Conservation (phyloP, 208 protist species). For the Trypanosoma vivax region DNA sequence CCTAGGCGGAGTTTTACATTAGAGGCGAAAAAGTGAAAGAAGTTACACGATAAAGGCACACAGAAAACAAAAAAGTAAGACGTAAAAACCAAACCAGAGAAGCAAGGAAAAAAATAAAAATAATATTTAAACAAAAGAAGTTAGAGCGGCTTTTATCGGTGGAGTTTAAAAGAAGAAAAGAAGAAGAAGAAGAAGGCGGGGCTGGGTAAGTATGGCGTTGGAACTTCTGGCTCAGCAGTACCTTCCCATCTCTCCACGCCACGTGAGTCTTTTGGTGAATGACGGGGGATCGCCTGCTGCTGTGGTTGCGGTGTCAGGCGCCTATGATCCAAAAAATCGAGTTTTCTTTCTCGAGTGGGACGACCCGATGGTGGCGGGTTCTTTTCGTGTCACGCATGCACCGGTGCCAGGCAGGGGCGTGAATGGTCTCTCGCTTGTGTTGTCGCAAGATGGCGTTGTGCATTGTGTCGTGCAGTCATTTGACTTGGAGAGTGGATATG, state of each 20-base stretch:
- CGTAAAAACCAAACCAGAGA: too few relatives aligned
- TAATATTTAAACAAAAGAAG: not conserved
- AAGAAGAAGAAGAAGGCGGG: too few relatives aligned
- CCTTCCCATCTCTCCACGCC: slow-evolving; percentile 18
- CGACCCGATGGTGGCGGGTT: slow-evolving; percentile 5
- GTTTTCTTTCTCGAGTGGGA: slow-evolving; percentile 25
- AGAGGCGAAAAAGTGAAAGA: not conserved
- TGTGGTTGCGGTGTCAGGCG: slow-evolving; percentile 13
- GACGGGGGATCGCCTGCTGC: slow-evolving; percentile 12
- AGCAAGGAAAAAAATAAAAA: too few relatives aligned
- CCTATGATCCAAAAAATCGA: slow-evolving; percentile 16
- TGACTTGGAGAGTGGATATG: not conserved
- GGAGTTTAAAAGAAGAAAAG: not conserved
- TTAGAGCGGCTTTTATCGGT: not conserved
- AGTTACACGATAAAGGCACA: not conserved
- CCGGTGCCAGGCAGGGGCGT: slow-evolving; percentile 17
- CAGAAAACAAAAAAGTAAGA: too few relatives aligned
- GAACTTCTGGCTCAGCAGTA: slow-evolving; percentile 23
- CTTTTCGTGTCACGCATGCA: slow-evolving; percentile 13
- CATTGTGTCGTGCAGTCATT: slow-evolving; percentile 43
- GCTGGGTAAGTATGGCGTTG: slow-evolving; percentile 8
- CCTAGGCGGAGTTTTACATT: too few relatives aligned
- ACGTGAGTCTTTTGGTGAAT: slow-evolving; percentile 13
- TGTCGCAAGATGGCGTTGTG: slow-evolving; percentile 33
- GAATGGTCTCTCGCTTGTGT: slow-evolving; percentile 14